phyloP scores from a whole-genome alignment of 305 asterid species.

The Fraxinus sp. region DNA sequence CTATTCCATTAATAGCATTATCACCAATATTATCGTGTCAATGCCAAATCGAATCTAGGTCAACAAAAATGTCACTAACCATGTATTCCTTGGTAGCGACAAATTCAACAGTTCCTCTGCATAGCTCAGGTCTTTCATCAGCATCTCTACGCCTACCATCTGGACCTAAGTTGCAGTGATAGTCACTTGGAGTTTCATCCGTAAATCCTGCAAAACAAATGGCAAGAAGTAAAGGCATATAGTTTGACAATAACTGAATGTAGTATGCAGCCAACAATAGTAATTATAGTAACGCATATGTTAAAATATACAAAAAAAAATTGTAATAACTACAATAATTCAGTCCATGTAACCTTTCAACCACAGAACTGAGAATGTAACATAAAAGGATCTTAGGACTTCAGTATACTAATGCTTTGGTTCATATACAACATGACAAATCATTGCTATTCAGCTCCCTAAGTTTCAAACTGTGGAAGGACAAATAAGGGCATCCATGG shows the following conservation, averaged over 20 bases:
- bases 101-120: constrained; percentile 98
- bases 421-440: background rate
- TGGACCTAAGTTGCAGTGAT: constrained; percentile 97
- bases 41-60: background rate
- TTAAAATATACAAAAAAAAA: background rate
- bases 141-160: constrained; percentile 99
- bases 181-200: constrained; percentile 96
- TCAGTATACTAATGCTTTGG: background rate
- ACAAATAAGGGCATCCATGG: background rate
- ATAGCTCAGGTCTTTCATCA: constrained; percentile 95
- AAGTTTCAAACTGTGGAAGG: background rate
- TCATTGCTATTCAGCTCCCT: background rate
- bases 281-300: background rate
- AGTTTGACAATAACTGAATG: background rate
- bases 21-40: background rate
- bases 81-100: constrained; percentile 78
- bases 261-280: background rate
- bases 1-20: background rate
- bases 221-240: background rate
- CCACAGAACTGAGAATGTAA: background rate
- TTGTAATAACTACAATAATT: background rate
- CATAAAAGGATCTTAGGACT: background rate
- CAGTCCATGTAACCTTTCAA: background rate
- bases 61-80: constrained; percentile 34
- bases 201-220: constrained; percentile 61